Conservation (phyloP, 805 yeast genomes). For the Priceomyces melissophilus region DNA sequence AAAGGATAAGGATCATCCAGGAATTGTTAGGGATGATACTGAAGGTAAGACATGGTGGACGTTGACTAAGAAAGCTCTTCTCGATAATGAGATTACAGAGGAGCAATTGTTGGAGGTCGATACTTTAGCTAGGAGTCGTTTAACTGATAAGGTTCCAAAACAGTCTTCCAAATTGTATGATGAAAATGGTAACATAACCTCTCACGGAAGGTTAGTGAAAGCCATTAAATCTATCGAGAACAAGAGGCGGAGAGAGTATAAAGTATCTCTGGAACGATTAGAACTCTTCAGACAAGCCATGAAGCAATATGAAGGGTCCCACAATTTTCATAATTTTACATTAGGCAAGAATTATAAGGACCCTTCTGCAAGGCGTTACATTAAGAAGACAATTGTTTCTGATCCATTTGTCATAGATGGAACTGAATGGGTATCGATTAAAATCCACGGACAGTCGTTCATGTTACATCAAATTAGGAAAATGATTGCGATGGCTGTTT, state of each 20-base stretch:
- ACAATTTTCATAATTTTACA: conserved; percentile 89
- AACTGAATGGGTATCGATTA: conserved; percentile 94
- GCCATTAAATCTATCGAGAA: conserved; percentile 63
- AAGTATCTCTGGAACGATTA: conserved; percentile 63
- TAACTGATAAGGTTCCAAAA: conserved; percentile 1
- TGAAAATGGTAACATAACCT: conserved; percentile 35
- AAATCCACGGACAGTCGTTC: conserved; percentile 96
- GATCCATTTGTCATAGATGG: conserved; percentile 90
- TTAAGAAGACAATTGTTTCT: conserved; percentile 74
- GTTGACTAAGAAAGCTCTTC: conserved; percentile 34
- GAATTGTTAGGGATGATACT: conserved; percentile 53
- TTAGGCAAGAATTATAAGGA: conserved; percentile 79
- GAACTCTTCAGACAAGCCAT: conserved; percentile 63
- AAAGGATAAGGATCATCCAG: conserved; percentile 55
- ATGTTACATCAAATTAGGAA: conserved; percentile 98
- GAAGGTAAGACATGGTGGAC: conserved; percentile 81
- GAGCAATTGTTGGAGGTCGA: conserved; percentile 30
- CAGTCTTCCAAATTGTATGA: conserved; percentile 15
- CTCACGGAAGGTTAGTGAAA: conserved; percentile 41
- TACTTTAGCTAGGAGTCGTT: conserved; percentile 27
- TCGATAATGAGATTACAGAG: conserved; percentile 9
- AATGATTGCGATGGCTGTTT: conserved; percentile 93
- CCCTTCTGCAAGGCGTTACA: conserved; percentile 77
- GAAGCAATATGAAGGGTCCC: conserved; percentile 76
- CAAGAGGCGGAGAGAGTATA: conserved; percentile 60